These are phyloP conservation scores for Pulicaria dysenterica DNA, from an alignment of 129 eudicot genomes.

Conservation along the genomic window DNA sequence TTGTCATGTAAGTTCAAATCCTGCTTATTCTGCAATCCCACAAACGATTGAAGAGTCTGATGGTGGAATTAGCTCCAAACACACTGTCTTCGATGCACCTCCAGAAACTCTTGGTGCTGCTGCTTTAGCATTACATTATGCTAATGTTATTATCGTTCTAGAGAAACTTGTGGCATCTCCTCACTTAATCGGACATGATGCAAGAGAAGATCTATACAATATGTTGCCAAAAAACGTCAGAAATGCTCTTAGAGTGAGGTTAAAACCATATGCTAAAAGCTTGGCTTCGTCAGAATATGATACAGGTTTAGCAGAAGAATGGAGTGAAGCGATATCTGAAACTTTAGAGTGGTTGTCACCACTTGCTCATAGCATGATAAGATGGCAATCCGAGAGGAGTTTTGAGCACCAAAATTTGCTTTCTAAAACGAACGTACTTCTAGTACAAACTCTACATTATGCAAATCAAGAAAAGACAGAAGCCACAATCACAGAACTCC, in stretches of 20 bases:
- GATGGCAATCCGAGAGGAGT: constrained; percentile 86
- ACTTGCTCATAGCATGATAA: constrained; percentile 73
- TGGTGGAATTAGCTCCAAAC: constrained; percentile 22
- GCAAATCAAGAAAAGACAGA: constrained; percentile 80
- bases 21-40: constrained; percentile 30
- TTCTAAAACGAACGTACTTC: constrained; percentile 59
- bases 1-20: constrained; percentile 26
- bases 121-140: constrained; percentile 74
- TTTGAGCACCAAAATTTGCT: constrained; percentile 71
- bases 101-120: constrained; percentile 74
- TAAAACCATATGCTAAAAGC: constrained; percentile 62
- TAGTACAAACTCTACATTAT: constrained; percentile 73
- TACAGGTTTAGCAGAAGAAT: constrained; percentile 67
- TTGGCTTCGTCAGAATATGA: constrained; percentile 53
- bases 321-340: constrained; percentile 65
- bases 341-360: constrained; percentile 79
- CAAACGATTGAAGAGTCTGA: constrained; percentile 32
- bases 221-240: constrained; percentile 68
- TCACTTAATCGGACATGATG: constrained; percentile 83
- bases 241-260: constrained; percentile 47
- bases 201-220: constrained; percentile 69
- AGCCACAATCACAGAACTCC: constrained; percentile 62
- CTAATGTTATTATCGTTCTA: constrained; percentile 68
- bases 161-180: constrained; percentile 78
- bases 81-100: constrained; percentile 43